Percentiles rank a stretch among this genome's conserved stretches.
Conservation (phyloP, 139 green algal species). For the Chlamydomonas asymmetrica region DNA sequence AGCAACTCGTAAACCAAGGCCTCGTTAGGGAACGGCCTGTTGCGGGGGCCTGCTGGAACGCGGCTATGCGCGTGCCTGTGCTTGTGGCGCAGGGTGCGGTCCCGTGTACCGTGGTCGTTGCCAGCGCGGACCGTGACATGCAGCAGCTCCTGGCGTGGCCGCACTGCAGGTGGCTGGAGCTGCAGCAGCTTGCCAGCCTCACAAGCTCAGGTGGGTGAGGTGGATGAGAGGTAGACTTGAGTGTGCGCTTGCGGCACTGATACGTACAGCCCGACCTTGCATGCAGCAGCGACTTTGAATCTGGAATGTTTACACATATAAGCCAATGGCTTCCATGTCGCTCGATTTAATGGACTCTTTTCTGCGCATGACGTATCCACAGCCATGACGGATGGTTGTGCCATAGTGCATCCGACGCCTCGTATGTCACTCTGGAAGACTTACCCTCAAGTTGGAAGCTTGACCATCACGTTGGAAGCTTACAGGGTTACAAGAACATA, state of each 20-base stretch:
- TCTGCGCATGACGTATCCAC: no score
- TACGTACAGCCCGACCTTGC: neutral
- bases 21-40: neutral
- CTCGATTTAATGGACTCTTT: no score
- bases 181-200: neutral
- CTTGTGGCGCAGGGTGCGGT: neutral
- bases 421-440: no score
- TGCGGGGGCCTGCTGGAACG: neutral
- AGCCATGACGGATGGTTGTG: no score
- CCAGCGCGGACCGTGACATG: slow-evolving; percentile 20
- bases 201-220: neutral
- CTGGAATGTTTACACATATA: no score
- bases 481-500: no score
- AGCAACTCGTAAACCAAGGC: neutral
- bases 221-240: no score
- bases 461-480: no score
- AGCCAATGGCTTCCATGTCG: no score
- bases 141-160: slow-evolving; percentile 10
- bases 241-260: neutral
- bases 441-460: no score
- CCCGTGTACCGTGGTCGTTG: slow-evolving; percentile 3
- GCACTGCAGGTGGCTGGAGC: slow-evolving; percentile 6
- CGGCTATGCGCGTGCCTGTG: neutral
- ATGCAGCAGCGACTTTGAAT: neutral
- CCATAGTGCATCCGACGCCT: no score